A percentile compares a stretch with the other conserved stretches of the same genome.
These are phyloP conservation scores for Coniochaeta pulveracea DNA, from an alignment of 2,329 filamentous ascomycete species.

Conservation along the genomic window DNA sequence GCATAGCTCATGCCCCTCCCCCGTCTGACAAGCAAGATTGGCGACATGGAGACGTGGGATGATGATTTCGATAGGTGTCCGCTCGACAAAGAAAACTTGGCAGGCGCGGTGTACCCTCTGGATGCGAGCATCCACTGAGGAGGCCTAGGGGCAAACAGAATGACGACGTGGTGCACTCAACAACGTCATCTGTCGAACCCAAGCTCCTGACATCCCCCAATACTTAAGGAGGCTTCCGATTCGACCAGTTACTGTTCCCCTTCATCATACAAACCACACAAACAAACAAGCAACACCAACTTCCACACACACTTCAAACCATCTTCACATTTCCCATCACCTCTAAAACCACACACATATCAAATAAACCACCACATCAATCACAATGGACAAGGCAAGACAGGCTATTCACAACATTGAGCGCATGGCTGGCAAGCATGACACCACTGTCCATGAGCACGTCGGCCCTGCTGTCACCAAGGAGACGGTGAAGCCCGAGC, in stretches of 20 bases:
- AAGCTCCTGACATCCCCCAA: no score
- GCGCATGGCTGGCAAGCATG: conserved; percentile 49
- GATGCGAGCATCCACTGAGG: no score
- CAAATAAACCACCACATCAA: neutral
- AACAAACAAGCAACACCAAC: neutral
- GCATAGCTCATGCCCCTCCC: no score
- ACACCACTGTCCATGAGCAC: conserved; percentile 59
- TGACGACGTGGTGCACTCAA: no score
- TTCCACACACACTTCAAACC: neutral
- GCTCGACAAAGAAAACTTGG: no score
- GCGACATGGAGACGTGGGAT: no score
- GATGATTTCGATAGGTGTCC: no score
- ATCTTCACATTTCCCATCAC: neutral
- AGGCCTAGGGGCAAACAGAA: no score
- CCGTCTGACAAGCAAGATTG: no score
- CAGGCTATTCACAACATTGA: conserved; percentile 50
- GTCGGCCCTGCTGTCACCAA: conserved; percentile 48
- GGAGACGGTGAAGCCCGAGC: conserved; percentile 46
- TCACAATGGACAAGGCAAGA: conserved; percentile 54
- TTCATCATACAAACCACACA: neutral
- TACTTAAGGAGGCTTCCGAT: no score
- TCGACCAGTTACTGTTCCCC: neutral
- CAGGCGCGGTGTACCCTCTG: no score
- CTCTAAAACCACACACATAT: neutral
- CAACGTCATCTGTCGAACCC: no score